phyloP scores from a whole-genome alignment of 192 early-diverging fungal genomes.

The Entomortierella chlamydospora region DNA sequence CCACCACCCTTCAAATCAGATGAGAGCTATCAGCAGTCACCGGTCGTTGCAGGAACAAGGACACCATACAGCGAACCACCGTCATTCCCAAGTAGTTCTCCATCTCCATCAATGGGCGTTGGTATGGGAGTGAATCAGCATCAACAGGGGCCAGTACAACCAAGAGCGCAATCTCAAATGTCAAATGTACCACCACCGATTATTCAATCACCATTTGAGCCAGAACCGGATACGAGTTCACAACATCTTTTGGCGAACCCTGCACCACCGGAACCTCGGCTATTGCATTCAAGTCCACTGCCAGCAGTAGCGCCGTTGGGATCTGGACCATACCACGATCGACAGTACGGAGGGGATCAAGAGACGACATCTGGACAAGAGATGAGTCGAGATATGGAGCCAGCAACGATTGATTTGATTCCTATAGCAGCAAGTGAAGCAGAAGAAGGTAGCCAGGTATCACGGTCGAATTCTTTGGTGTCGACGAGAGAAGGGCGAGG shows the following conservation, averaged over 20 bases:
- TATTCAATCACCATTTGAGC: constrained; percentile 21
- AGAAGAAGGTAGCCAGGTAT: constrained; percentile 6
- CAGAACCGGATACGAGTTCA: background rate
- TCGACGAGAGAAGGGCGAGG: background rate
- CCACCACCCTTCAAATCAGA: constrained; percentile 8
- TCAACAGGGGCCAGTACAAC: background rate
- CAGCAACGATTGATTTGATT: constrained; percentile 20
- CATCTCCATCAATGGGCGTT: background rate
- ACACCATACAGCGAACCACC: too few species aligned
- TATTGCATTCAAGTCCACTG: background rate
- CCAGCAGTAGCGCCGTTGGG: background rate
- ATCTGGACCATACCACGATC: constrained; percentile 10
- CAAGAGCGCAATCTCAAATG: background rate
- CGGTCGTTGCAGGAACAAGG: background rate
- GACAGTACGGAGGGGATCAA: background rate
- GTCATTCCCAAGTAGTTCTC: too few species aligned
- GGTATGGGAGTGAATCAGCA: too few species aligned
- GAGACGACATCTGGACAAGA: background rate
- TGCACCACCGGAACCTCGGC: background rate
- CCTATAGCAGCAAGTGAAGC: constrained; percentile 21
- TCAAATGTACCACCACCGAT: background rate
- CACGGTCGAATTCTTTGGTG: constrained; percentile 6
- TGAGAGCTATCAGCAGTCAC: background rate
- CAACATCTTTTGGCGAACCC: background rate
- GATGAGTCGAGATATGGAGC: constrained; percentile 15